Evolutionary conservation across 306 rosid genomes (phyloP), one percentile per base, ranked within the genome.

Genomic region (Prunus mume): DNA sequence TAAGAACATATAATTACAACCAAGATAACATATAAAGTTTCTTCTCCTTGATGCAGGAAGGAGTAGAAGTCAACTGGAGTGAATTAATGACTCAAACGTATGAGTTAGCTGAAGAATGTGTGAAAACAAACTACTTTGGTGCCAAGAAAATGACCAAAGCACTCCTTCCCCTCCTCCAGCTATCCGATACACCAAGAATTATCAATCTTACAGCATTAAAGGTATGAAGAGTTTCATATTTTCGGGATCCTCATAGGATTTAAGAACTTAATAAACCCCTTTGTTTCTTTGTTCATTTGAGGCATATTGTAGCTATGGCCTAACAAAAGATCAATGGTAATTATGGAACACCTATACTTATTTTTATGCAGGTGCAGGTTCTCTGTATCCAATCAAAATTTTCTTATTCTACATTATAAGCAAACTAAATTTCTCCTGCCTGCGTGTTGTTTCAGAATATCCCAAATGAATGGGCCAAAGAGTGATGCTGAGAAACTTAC

Each of bases 91-190:
- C 30, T 13, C 76, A 80, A 43, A 80, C 13, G 24, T 72, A 80
- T 19, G 87, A 86, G 30, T 71, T 66, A 66, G 45, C 78, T 0
- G 85, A 84, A 70, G 78, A 47, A 73, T 58, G 78, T 58, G n/a
- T 84, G 7, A 60, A 69, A 74, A 89, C 82, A 76, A 89, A 89
- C 73, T 87, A 85, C 74, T 75, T 75, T 52, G 88, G 91, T 68
- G 63, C 85, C n/a, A 89, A 77, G 81, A 70, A 77, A 65, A 50
- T 52, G 5, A 65, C 75, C 14, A n/a, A 62, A 77, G 72, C 83
- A 54, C 81, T 87, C 34, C 63, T 85, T 79, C 83, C 88, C 22
- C 84, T 85, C 68, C 91, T 89, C 24, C 83, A 77, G 51, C 61
- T 78, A 63, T 89, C 91, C 27, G 70, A 13, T 28, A 79, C 91